phyloP scores from a whole-genome alignment of 1,139 yeast species.

The Kluyveromyces sp. region DNA sequence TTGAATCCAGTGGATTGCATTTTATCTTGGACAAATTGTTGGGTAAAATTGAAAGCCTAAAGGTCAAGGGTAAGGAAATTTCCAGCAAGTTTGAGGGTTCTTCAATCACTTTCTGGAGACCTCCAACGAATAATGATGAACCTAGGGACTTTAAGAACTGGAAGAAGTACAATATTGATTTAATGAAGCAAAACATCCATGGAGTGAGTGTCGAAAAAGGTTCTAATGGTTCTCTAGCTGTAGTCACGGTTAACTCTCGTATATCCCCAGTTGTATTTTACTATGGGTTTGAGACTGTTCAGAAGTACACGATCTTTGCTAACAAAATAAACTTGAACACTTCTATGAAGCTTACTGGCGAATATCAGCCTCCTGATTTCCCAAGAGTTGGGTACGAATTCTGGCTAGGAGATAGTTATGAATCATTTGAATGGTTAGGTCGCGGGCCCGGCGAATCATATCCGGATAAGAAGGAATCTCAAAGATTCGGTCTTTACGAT shows the following conservation, averaged over 20 bases:
- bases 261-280: conserved; percentile 1
- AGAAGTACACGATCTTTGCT: background rate
- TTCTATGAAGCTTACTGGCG: conserved; percentile 3
- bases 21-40: background rate
- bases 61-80: background rate
- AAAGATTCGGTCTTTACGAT: background rate
- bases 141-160: background rate
- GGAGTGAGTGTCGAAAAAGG: conserved; percentile 1
- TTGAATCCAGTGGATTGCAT: background rate
- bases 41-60: conserved; percentile 1
- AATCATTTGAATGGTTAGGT: conserved; percentile 1
- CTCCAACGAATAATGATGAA: conserved; percentile 3
- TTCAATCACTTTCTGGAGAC: conserved; percentile 2
- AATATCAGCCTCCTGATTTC: conserved; percentile 1
- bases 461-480: conserved; percentile 3
- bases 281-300: conserved; percentile 1
- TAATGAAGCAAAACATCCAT: conserved; percentile 1
- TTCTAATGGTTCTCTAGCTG: background rate
- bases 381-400: conserved; percentile 3
- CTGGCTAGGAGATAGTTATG: conserved; percentile 2
- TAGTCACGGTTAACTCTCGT: background rate
- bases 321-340: conserved; percentile 1
- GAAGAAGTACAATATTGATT: background rate
- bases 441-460: conserved; percentile 4
- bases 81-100: conserved; percentile 1